These are phyloP conservation scores for Monosporascus ibericus DNA, from an alignment of 2,329 filamentous ascomycete species.

Conservation along the genomic window DNA sequence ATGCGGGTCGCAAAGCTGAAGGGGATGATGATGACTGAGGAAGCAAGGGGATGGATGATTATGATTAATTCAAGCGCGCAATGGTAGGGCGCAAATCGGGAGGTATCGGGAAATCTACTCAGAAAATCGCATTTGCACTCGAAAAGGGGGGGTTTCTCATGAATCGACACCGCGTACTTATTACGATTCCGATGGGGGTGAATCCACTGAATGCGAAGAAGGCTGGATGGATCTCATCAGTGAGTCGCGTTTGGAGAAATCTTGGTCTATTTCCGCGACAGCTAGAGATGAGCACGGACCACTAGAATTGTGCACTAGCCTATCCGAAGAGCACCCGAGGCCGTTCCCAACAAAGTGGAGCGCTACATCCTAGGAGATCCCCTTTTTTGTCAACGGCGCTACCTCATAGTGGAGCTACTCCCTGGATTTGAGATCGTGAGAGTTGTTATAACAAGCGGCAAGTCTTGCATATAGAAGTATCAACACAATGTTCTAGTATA, in stretches of 20 bases:
- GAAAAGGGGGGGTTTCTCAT: no score
- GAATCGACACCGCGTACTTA: neutral
- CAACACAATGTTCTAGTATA: no score
- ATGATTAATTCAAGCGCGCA: neutral
- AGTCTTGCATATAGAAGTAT: no score
- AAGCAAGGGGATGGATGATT: neutral
- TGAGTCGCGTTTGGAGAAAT: conserved; percentile 1
- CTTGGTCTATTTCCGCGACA: neutral
- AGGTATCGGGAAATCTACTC: neutral
- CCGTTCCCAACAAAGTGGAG: no score
- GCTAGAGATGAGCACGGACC: neutral
- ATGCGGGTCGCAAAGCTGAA: neutral
- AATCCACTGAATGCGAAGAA: neutral
- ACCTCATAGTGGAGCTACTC: no score
- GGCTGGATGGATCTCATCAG: neutral
- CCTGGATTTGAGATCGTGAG: no score
- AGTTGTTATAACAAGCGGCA: no score
- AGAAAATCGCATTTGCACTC: neutral
- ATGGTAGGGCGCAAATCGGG: neutral
- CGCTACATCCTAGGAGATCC: no score
- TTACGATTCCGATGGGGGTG: neutral
- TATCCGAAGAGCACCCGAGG: neutral
- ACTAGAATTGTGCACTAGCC: neutral
- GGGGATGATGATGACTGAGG: neutral
- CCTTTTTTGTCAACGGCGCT: no score